phyloP scores from a whole-genome alignment of 106 monocot genomes.

The Alisma plantagoaquatica region DNA sequence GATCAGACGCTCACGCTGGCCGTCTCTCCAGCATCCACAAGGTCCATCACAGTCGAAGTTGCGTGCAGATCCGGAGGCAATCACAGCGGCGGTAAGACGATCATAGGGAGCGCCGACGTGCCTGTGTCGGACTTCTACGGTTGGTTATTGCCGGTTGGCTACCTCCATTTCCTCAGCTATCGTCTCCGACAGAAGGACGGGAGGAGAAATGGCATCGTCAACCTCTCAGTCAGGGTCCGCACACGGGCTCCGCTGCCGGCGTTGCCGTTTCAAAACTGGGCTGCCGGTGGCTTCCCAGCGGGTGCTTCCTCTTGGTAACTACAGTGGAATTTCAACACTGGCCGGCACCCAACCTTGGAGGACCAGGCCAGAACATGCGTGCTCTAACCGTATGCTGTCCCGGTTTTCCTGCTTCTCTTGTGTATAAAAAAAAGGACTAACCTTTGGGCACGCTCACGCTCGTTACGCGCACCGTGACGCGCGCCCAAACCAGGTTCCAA shows the following conservation, averaged over 20 bases:
- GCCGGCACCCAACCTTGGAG: too few species aligned
- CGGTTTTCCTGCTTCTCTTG: too few species aligned
- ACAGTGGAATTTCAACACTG: too few species aligned
- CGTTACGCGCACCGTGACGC: too few species aligned
- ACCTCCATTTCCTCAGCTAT: slow-evolving; percentile 11
- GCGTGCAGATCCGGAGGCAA: not conserved
- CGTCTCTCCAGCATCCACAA: not conserved
- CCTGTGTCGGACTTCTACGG: slow-evolving; percentile 6
- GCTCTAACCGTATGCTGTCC: too few species aligned
- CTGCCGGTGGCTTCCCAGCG: too few species aligned
- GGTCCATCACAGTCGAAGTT: slow-evolving; percentile 6
- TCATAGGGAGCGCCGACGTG: not conserved
- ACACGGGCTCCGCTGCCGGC: not conserved
- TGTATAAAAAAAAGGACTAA: too few species aligned
- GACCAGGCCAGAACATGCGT: too few species aligned
- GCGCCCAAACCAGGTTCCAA: too few species aligned
- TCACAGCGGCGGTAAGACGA: not conserved
- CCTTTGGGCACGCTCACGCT: too few species aligned
- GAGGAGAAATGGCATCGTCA: slow-evolving; percentile 7
- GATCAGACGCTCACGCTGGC: not conserved
- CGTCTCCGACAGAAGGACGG: not conserved
- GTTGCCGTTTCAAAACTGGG: too few species aligned
- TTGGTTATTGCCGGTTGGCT: not conserved
- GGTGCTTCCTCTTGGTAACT: too few species aligned
- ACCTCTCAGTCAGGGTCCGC: slow-evolving; percentile 1